Conservation (phyloP, 177 flowering plant genomes). For the Telopea speciosissima region DNA sequence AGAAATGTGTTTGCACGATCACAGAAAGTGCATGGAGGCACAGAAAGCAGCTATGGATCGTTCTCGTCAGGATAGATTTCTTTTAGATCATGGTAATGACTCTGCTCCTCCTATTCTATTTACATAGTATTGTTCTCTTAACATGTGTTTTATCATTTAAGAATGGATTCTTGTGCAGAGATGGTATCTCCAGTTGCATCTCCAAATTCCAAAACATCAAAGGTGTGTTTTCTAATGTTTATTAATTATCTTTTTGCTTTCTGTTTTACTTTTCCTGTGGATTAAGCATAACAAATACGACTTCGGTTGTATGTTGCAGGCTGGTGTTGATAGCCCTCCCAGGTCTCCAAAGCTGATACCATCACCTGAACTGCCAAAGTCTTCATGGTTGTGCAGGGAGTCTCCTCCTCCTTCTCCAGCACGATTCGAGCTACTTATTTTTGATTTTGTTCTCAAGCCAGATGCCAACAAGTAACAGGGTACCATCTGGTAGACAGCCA, state of each 20-base stretch:
- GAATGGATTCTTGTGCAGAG: conserved; percentile 8
- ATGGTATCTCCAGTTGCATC: conserved; percentile 2
- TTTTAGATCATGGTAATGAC: conserved; percentile 29
- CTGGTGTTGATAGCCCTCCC: conserved; percentile 6
- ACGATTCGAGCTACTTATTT: background rate
- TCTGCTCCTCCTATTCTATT: background rate
- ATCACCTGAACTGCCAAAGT: background rate
- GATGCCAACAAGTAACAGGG: background rate
- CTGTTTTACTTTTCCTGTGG: background rate
- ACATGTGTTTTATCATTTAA: background rate
- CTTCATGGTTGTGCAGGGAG: background rate
- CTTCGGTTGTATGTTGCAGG: conserved; percentile 1
- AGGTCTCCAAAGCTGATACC: conserved; percentile 10
- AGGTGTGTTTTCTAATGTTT: conserved; percentile 8
- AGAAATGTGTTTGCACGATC: conserved; percentile 40
- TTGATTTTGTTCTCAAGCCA: background rate
- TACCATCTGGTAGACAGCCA: too few relatives aligned
- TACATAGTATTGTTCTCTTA: background rate
- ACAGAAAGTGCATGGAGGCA: conserved; percentile 34
- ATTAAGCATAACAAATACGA: background rate
- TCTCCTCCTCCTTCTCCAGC: background rate
- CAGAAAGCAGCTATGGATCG: conserved; percentile 11
- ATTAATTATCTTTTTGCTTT: background rate
- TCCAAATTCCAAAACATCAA: background rate
- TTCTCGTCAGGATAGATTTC: conserved; percentile 23